Evolutionary conservation across 176 grass and related monocot species (phyloP).

Genomic region (Eleusine coracana): DNA sequence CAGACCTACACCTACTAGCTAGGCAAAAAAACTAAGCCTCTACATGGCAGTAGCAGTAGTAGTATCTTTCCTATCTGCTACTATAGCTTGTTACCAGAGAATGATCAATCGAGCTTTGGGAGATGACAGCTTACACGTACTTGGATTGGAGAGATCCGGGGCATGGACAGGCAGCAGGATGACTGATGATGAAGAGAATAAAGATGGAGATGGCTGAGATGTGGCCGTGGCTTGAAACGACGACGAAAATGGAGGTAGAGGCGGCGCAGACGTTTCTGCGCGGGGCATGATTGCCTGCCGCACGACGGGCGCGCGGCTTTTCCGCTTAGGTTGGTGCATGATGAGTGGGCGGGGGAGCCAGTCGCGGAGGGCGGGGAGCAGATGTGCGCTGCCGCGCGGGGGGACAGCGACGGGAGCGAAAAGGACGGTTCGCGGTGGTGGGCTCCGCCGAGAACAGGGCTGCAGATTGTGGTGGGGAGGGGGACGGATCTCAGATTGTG

Average conservation of each 20-base stretch:
- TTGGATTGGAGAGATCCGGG: neutral
- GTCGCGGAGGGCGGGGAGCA: neutral
- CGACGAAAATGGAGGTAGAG: neutral
- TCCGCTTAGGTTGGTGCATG: slow-evolving; percentile 6
- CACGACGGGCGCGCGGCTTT: slow-evolving; percentile 30
- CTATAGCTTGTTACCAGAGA: neutral
- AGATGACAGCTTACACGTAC: neutral
- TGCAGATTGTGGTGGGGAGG: neutral
- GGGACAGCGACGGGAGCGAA: slow-evolving; percentile 42
- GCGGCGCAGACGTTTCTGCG: neutral
- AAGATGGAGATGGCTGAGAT: neutral
- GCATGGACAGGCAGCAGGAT: neutral
- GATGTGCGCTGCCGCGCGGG: slow-evolving; percentile 7
- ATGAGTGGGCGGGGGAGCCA: slow-evolving; percentile 29
- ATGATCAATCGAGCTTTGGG: neutral
- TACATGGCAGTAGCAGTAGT: slow-evolving; percentile 6
- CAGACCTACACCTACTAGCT: slow-evolving; percentile 15
- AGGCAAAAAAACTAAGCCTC: neutral
- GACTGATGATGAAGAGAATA: too few relatives aligned
- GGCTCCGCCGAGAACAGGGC: slow-evolving; percentile 34
- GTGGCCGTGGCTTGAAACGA: slow-evolving; percentile 1
- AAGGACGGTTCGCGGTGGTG: slow-evolving; percentile 27
- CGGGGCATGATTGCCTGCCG: slow-evolving; percentile 40
- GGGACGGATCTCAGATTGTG: slow-evolving; percentile 4
- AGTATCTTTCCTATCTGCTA: neutral